Evolutionary conservation across 768 basidiomycete species (phyloP).

Genomic region (Psilocybe tampanensis): DNA sequence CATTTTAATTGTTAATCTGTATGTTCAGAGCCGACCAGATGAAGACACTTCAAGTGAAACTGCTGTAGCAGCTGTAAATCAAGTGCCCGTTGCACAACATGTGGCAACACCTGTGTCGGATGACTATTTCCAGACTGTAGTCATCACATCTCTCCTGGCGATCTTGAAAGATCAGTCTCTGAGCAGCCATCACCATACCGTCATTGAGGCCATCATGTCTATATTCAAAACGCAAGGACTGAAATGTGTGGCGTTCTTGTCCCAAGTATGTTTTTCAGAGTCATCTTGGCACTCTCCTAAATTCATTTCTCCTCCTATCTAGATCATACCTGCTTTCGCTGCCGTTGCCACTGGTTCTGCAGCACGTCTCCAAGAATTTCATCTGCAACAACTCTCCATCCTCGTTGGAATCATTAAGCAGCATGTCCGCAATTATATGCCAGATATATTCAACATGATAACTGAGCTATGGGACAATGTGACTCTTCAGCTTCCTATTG

Average conservation of each 20-base stretch:
- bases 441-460: slow-evolving; percentile 82
- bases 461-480: slow-evolving; percentile 89
- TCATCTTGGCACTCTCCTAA: background rate
- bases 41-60: slow-evolving; percentile 68
- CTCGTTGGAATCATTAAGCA: slow-evolving; percentile 96
- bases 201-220: slow-evolving; percentile 97
- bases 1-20: background rate
- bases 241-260: slow-evolving; percentile 93
- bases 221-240: slow-evolving; percentile 98
- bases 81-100: slow-evolving; percentile 69
- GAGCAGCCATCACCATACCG: slow-evolving; percentile 85
- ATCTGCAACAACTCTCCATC: slow-evolving; percentile 93
- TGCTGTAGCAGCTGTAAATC: slow-evolving; percentile 60
- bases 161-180: slow-evolving; percentile 90
- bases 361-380: slow-evolving; percentile 87
- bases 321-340: slow-evolving; percentile 97
- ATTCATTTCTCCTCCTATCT: slow-evolving; percentile 12
- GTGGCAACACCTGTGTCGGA: slow-evolving; percentile 71
- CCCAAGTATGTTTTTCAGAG: slow-evolving; percentile 61
- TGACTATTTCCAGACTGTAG: slow-evolving; percentile 97
- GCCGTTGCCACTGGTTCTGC: slow-evolving; percentile 81
- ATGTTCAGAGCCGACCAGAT: slow-evolving; percentile 53
- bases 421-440: slow-evolving; percentile 91
- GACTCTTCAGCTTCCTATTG: slow-evolving; percentile 86
- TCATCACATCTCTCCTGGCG: slow-evolving; percentile 83